Conservation (phyloP, 2,329 filamentous ascomycete genomes). For the Pseudonectria buxi region DNA sequence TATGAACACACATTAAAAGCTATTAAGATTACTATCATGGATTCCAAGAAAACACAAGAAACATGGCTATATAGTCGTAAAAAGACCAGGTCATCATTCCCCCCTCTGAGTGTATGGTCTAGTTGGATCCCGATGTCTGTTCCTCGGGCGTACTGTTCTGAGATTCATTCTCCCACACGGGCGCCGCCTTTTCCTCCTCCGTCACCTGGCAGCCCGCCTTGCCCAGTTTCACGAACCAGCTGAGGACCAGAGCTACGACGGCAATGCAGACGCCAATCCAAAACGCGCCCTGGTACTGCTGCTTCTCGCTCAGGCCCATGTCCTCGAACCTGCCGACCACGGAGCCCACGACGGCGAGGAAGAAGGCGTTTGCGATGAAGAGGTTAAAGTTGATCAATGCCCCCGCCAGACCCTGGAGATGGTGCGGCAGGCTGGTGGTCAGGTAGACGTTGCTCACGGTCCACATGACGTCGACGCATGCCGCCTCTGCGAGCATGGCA, state of each 20-base stretch:
- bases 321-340: slow-evolving; percentile 32
- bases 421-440: slow-evolving; percentile 52
- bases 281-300: slow-evolving; percentile 54
- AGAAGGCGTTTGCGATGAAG: slow-evolving; percentile 55
- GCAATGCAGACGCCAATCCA: slow-evolving; percentile 53
- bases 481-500: slow-evolving; percentile 49
- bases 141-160: not conserved
- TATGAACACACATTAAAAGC: no score
- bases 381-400: slow-evolving; percentile 55
- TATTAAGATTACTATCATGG: no score
- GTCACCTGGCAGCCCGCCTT: slow-evolving; percentile 17
- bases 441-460: slow-evolving; percentile 61
- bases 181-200: slow-evolving; percentile 10
- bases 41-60: no score
- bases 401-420: slow-evolving; percentile 56
- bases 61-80: no score
- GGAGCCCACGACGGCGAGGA: slow-evolving; percentile 56
- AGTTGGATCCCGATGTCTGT: not conserved
- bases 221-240: slow-evolving; percentile 18
- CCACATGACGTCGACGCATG: slow-evolving; percentile 60
- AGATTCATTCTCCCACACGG: slow-evolving; percentile 6
- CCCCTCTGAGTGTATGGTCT: not conserved
- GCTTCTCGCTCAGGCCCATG: slow-evolving; percentile 31
- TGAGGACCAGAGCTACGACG: slow-evolving; percentile 38
- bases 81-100: no score